Evolutionary conservation across 345 rosid genomes (phyloP), one percentile per base, ranked within the genome.

Genomic region (Ricinus communis): DNA sequence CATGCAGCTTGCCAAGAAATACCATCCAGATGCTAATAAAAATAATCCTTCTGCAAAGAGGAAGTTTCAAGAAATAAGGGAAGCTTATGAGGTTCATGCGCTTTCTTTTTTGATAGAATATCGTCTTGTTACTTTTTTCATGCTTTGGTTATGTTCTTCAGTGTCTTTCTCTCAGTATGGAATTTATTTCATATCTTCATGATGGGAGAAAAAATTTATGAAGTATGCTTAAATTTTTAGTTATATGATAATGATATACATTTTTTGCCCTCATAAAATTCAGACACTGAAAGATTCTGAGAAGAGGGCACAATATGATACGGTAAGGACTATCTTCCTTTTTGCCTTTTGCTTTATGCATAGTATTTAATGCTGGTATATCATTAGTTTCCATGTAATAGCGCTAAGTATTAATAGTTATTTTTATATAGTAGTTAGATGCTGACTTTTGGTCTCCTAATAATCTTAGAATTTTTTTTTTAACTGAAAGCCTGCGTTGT

Each of bases 11-110:
- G 98, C 98, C 0, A 94, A 91, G 76, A 91, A 90, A 71, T 90
- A 83, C 79, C 98, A 94, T 81, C 98, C 98, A 30, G 97, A 94
- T 82, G 83, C 95, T 66, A 94, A 88, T 83, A 87, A 80, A 82
- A 87, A 86, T 68, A 94, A 87, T 70, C 91, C 95, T 73, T 86
- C 96, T 72, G 91, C 96, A 11, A 90, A 91, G 79, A 87, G 76
- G 78, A 90, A 88, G 70, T 94, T 94, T 83, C 97, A 90, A 80
- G 93, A 86, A 74, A 82, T 94, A 73, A 85, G 91, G 70, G 93
- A 87, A 76, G 98, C 97, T 57, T 91, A 88, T 63, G 91, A 94
- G 91, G 98, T 93, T 24, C 8, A 36, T 76, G 30, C 45, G 18
- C 24, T 41, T 22, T 15, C 63, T 24, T 62, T 30, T 16, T 65